Percentiles rank a stretch among this genome's conserved stretches.
These are phyloP conservation scores for Apiospora aurea DNA, from an alignment of 2,329 filamentous ascomycete species.

Conservation along the genomic window DNA sequence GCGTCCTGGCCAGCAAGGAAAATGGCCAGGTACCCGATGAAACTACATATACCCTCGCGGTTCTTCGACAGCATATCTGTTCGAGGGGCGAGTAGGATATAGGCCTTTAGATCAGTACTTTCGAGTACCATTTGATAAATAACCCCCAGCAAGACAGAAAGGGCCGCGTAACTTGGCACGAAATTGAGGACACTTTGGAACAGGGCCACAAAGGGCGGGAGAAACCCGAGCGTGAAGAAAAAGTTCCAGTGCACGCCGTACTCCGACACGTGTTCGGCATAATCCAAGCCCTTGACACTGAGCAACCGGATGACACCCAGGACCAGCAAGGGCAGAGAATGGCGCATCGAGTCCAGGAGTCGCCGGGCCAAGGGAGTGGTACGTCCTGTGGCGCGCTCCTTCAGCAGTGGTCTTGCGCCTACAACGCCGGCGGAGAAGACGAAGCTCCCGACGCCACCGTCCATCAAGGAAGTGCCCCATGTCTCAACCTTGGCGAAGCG, in stretches of 20 bases:
- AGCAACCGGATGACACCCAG: conserved; percentile 83
- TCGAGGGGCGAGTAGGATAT: conserved; percentile 82
- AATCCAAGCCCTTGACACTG: conserved; percentile 92
- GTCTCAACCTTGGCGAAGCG: conserved; percentile 98
- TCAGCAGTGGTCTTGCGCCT: conserved; percentile 82
- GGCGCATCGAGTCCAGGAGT: conserved; percentile 72
- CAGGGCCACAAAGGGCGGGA: conserved; percentile 87
- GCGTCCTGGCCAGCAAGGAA: conserved; percentile 89
- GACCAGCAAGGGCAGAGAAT: conserved; percentile 81
- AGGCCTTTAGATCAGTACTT: conserved; percentile 79
- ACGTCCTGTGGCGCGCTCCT: conserved; percentile 64
- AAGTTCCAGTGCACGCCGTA: conserved; percentile 99
- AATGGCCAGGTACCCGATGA: conserved; percentile 91
- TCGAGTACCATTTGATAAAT: conserved; percentile 80
- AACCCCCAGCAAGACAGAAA: conserved; percentile 73
- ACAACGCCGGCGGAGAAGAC: conserved; percentile 94
- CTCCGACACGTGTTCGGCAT: conserved; percentile 95
- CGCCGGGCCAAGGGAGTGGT: conserved; percentile 60
- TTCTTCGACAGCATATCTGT: conserved; percentile 86
- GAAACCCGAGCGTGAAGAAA: conserved; percentile 91
- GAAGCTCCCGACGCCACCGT: conserved; percentile 95
- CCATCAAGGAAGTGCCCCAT: conserved; percentile 99
- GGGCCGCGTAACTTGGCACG: conserved; percentile 77
- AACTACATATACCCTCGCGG: conserved; percentile 93
- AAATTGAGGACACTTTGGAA: conserved; percentile 76